A percentile compares a stretch with the other conserved stretches of the same genome.
These are phyloP conservation scores for Striga asiatica DNA, from an alignment of 257 asterid species.

Conservation along the genomic window DNA sequence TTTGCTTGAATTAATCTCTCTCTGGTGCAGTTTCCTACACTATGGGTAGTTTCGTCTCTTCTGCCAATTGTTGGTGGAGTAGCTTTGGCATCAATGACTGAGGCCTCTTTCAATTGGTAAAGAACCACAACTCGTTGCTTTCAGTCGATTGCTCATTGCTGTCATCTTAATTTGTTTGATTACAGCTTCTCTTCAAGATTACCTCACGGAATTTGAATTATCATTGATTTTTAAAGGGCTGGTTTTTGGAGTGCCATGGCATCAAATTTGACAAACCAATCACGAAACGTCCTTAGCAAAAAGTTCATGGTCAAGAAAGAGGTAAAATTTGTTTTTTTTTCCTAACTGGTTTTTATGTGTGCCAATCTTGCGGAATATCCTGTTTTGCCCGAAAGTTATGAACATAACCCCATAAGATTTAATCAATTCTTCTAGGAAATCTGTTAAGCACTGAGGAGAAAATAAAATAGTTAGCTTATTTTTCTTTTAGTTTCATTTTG, in stretches of 20 bases:
- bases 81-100: conserved; percentile 82
- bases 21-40: conserved; percentile 45
- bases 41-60: conserved; percentile 88
- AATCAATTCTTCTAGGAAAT: too few species aligned
- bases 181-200: not conserved
- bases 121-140: conserved; percentile 13
- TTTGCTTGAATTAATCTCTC: not conserved
- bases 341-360: not conserved
- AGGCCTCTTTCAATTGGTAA: conserved; percentile 89
- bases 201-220: not conserved
- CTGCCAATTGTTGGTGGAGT: conserved; percentile 93
- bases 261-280: conserved; percentile 89
- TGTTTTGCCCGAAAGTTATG: not conserved
- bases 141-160: not conserved
- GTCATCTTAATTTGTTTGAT: conserved; percentile 1
- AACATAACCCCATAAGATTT: not conserved
- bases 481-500: too few species aligned
- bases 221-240: conserved; percentile 41
- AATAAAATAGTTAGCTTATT: not conserved
- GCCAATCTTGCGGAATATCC: not conserved
- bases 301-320: conserved; percentile 94
- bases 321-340: conserved; percentile 32
- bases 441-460: too few species aligned
- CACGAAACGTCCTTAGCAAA: conserved; percentile 94
- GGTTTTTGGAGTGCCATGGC: conserved; percentile 99